Conservation (phyloP, 768 basidiomycete species). For the Rhizopogon vesiculosus region DNA sequence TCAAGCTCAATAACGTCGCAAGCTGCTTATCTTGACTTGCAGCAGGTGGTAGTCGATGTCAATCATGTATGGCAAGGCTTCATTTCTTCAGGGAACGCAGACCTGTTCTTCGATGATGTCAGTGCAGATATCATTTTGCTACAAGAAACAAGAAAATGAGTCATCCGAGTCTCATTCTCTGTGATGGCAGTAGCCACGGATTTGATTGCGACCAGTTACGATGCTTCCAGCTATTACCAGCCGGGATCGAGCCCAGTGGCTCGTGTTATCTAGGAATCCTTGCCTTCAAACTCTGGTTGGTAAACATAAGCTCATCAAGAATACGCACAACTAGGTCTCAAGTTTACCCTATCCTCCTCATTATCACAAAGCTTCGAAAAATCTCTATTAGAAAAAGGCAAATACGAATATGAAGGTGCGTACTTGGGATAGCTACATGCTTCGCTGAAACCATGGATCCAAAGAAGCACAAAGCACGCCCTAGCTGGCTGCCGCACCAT, state of each 20-base stretch:
- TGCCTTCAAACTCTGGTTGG: not conserved
- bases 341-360: not conserved
- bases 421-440: too few species aligned
- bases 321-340: not conserved
- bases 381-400: too few species aligned
- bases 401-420: too few species aligned
- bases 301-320: not conserved
- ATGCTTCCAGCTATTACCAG: not conserved
- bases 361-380: not conserved
- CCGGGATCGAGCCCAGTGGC: not conserved
- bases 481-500: too few species aligned
- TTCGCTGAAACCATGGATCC: too few species aligned
- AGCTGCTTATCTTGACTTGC: not conserved
- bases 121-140: constrained; percentile 1
- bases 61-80: not conserved
- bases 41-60: constrained; percentile 2
- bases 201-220: constrained; percentile 5
- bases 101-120: not conserved
- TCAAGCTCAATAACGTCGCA: not conserved
- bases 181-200: constrained; percentile 6
- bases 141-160: constrained; percentile 6
- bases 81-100: not conserved
- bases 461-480: too few species aligned
- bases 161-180: constrained; percentile 4
- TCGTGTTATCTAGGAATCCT: not conserved